Base-by-base conservation (phyloP, 2,329 filamentous ascomycete species). In the Trichoderma afroharzianum region DNA sequence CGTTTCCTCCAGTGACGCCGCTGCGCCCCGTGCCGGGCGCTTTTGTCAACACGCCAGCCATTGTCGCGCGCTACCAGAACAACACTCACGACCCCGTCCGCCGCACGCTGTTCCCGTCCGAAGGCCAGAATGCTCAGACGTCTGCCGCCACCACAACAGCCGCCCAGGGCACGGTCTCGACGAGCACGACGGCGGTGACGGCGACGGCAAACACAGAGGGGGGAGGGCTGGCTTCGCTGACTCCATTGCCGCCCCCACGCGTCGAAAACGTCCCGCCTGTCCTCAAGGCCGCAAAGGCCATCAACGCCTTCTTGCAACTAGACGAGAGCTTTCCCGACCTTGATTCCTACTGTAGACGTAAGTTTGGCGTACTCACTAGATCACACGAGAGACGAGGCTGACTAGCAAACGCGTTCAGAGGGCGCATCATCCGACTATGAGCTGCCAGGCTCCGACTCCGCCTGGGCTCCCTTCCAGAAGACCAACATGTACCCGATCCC, bases 351-450 rank as follows among this genome's bases (percentile, higher is more conserved):
- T 90, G 97, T 77, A 90, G 91, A 82, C 93, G 94, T 96, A 86
- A 86, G 93, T 59, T 88, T 55, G 4, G 6, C 4, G 5, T 24
- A n/a, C 18, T 69, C 36, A 28, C 57, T 15, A 7, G 39, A 62
- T 11, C 21, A 14, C 18, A 43, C 43, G 36, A 70, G 33, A 21
- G 68, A 18, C 15, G 74, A 71, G 43, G 32, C 80, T 82, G 72
- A 81, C 75, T 21, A 26, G 50, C 58, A 15, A 21, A n/a, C 36
- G n/a, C 39, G 6, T 74, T 70, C 76, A 97, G 93, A 95, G 84
- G 94, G 96, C 74, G 91, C 92, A 74, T 97, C 95, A 6, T 95
- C 93, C 77, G 94, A 97, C 74, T 98, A 98, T 83, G 94, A 98
- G 76, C 84, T 97, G 63, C 88, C 92, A 55, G 83, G 85, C 70